Base-by-base conservation (phyloP, 2,329 filamentous ascomycete genomes). In the Calonectria ilicicola region DNA sequence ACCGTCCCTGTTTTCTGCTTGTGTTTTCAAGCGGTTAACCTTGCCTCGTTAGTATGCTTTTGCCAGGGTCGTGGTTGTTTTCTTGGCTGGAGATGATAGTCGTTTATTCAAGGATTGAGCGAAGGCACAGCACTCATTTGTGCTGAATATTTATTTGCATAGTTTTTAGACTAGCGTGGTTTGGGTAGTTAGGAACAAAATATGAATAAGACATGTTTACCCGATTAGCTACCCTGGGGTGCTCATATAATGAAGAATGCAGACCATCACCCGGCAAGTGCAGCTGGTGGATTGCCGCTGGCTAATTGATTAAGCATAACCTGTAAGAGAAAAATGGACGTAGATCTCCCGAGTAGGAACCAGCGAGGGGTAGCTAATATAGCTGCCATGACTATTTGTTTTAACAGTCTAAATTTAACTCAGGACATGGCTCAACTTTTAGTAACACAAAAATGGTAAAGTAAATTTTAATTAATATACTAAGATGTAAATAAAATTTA, bases 71-170 rank as follows among this genome's bases (percentile, higher is more conserved):
- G 5, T 58, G 14, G 17, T 27, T 40, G 15, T 49, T 26, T 9
- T 32, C 42, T 47, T 35, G 27, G 56, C 29, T 27, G 19, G 53
- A 38, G 14, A 40, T 38, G 42, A 47, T 67, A 35, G 26, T 47
- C 49, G 26, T 47, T 60, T 21, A 44, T n/a, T 40, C 29, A 15
- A 46, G 51, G 40, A 60, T 67, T 27, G 49, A 26, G 38, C 32
- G 10, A 26, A 35, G 56, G 35, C 40, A 19, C 35, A n/a, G 38
- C 40, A 44, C 23, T 40, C 14, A 47, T 46, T 47, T 19, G 27
- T 44, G 40, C 40, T 58, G 65, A 19, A 47, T 17, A 67, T 62
- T 26, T 32, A 67, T 44, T 60, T 58, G 53, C 51, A 67, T 47
- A 21, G 27, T 21, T 47, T 66, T 60, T 58, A 58, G 35, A 29